Evolutionary conservation across 2,329 filamentous ascomycete genomes (phyloP), one percentile per base, ranked within the genome.

Genomic region (Venturia pyrina): DNA sequence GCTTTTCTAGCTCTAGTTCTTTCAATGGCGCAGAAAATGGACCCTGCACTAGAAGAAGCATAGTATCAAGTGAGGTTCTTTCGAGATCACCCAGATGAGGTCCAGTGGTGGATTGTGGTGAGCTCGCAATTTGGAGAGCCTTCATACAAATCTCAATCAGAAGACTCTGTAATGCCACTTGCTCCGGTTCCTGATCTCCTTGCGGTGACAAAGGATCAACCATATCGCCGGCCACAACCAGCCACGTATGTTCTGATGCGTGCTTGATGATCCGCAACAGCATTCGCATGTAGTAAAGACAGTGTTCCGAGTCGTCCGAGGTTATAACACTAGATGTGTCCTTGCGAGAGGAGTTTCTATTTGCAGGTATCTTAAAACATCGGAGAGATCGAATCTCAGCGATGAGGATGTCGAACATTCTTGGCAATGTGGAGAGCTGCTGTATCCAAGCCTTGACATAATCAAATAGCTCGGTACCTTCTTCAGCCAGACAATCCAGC

Each of bases 401-500:
- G 34, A 63, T 53, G 17, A 69, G 63, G 19, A 79, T 70, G 53
- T 77, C 73, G 63, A 78, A 76, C 7, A 82, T 77, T 71, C 76
- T 80, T 65, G 81, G 79, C 40, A 86, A 76, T 50, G 79, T 83
- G 17, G 82, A 77, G 11, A 83, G 72, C 65, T 78, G 87, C 70
- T 89, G 88, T 3, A 98, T 80, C 93, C 93, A 97, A 62, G 85
- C 87, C 70, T 88, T 89, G 48, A 91, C 86, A 34, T 89, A 88
- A 76, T 91, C 88, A 68, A 88, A 91, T 17, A 89, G 79, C 70
- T 93, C 89, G 1, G 87, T 88, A 24, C 85, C 82, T 67, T 91
- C 87, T 67, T 93, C 88, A 21, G 85, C 77, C 0, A 98, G 79
- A 1, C 88, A 83, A 75, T 98, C 93, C 34, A 98, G 80, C 68